These are phyloP conservation scores for Juncus inflexus DNA, from an alignment of 176 grass and related monocot species.

Conservation along the genomic window DNA sequence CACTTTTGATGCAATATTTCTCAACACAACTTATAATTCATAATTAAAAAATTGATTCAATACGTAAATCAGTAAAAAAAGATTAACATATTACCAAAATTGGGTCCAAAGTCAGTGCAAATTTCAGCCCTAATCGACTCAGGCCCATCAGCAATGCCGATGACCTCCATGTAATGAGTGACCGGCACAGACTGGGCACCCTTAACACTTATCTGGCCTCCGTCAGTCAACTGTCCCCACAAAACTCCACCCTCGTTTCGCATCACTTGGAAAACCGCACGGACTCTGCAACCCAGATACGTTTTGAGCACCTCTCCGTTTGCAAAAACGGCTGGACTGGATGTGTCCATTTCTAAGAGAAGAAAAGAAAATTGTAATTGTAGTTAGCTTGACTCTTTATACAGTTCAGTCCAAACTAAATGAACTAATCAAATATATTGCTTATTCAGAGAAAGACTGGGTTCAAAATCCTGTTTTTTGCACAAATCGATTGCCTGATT, in stretches of 20 bases:
- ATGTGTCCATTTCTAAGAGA: constrained; percentile 61
- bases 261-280: constrained; percentile 67
- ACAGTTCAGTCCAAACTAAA: constrained; percentile 1
- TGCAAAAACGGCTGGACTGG: constrained; percentile 60
- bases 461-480: background rate
- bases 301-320: constrained; percentile 66
- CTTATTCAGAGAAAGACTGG: background rate
- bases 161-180: constrained; percentile 62
- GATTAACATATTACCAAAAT: constrained; percentile 54
- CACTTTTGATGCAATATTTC: no score
- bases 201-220: constrained; percentile 61
- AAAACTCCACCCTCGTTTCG: constrained; percentile 47
- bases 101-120: constrained; percentile 74
- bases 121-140: constrained; percentile 65
- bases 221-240: constrained; percentile 59
- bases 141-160: constrained; percentile 64
- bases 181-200: constrained; percentile 34
- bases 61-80: background rate
- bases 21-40: no score
- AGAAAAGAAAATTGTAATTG: background rate
- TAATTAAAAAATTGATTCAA: no score
- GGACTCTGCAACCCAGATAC: constrained; percentile 62
- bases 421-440: background rate
- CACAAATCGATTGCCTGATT: background rate
- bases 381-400: background rate